These are phyloP conservation scores for Saprolegnia parasitica DNA, from an alignment of 352 stramenopile species.

Conservation along the genomic window DNA sequence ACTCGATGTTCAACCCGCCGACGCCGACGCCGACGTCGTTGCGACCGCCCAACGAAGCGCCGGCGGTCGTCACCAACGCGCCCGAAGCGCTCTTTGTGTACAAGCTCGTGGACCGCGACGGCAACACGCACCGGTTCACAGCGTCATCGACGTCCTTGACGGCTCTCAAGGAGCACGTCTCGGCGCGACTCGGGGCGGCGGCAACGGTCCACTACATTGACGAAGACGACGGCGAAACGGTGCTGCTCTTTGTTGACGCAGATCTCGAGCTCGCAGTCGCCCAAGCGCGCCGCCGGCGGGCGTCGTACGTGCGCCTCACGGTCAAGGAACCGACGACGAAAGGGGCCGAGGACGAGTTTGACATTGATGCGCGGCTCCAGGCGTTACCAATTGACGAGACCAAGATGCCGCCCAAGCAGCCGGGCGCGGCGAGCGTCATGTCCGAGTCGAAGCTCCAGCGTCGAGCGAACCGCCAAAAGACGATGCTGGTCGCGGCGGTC, in stretches of 20 bases:
- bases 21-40: conserved; percentile 36
- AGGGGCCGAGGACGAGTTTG: neutral
- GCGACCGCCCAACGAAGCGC: conserved; percentile 6
- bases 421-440: neutral
- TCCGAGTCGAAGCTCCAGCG: neutral
- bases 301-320: conserved; percentile 79
- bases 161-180: conserved; percentile 62
- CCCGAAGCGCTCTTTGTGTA: conserved; percentile 58
- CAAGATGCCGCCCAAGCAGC: neutral
- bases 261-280: conserved; percentile 79
- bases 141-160: conserved; percentile 71
- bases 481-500: neutral
- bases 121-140: conserved; percentile 81
- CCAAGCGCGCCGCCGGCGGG: conserved; percentile 67
- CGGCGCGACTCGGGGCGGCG: conserved; percentile 64
- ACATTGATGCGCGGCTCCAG: neutral
- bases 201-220: conserved; percentile 76
- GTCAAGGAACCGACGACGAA: conserved; percentile 30
- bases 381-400: conserved; percentile 1
- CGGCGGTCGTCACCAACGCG: conserved; percentile 11
- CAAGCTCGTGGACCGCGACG: conserved; percentile 77
- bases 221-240: conserved; percentile 75
- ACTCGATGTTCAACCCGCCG: conserved; percentile 36
- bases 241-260: conserved; percentile 71
- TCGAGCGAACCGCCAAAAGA: neutral